A percentile compares a stretch with the other conserved stretches of the same genome.
Evolutionary conservation across 441 rosid species (phyloP).

Genomic region (Raphanus hybrid): DNA sequence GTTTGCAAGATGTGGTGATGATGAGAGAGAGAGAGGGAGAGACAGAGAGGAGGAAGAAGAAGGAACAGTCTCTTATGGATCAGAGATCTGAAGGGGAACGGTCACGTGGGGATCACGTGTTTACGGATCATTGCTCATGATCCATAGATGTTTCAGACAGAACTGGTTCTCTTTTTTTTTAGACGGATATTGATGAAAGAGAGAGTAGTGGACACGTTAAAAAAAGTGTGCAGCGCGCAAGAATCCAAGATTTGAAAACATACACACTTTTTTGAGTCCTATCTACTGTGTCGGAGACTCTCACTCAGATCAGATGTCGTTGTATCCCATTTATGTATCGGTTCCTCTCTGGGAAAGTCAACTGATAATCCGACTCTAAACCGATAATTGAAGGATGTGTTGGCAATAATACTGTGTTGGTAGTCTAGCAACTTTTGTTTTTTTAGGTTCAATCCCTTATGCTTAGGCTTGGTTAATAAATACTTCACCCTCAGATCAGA

Average conservation of each 20-base stretch:
- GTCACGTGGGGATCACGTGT: constrained; percentile 39
- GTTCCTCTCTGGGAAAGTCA: not conserved
- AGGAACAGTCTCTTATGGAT: constrained; percentile 21
- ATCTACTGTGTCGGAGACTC: constrained; percentile 7
- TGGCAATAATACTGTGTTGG: not conserved
- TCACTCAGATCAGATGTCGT: not conserved
- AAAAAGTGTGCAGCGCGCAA: constrained; percentile 9
- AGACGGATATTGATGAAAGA: not conserved
- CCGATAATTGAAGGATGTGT: not conserved
- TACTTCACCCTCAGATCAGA: too few relatives aligned
- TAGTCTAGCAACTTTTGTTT: too few relatives aligned
- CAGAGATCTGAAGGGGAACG: constrained; percentile 29
- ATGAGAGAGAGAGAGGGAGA: not conserved
- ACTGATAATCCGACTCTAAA: not conserved
- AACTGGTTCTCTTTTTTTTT: too few relatives aligned
- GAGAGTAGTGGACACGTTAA: constrained; percentile 31
- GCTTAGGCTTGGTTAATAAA: too few relatives aligned
- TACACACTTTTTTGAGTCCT: not conserved
- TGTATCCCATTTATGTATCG: not conserved
- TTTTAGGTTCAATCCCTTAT: too few relatives aligned
- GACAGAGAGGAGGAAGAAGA: not conserved
- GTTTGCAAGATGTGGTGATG: not conserved
- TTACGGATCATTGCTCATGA: constrained; percentile 16
- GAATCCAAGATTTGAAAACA: not conserved
- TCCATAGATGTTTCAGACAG: constrained; percentile 6